Base-by-base conservation (phyloP, 768 basidiomycete species). In the Neoboletus subvelutipes region DNA sequence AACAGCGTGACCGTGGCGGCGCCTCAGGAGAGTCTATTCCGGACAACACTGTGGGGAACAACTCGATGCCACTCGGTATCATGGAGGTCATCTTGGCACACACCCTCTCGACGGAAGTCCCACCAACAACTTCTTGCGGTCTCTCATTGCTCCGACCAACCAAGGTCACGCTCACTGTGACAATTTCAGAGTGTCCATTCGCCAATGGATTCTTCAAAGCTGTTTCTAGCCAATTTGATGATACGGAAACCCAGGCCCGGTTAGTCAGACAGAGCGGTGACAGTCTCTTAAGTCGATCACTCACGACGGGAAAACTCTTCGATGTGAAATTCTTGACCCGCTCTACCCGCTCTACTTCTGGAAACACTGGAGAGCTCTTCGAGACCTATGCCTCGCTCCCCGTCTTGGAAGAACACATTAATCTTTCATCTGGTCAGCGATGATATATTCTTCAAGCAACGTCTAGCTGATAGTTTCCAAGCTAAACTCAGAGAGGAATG, bases 271-370 rank as follows among this genome's bases (percentile, higher is more conserved):
- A 33, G 42, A 52, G 47, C 6, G 31, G 43, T 31, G 58, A 60
- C 12, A 28, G 17, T 42, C 28, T 58, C 15, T n/a, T 68, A 13
- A 42, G 31, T 40, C 55, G 11, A 45, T 66, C 55, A 34, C 60
- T 68, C 18, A 15, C 34, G 12, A 66, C 64, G 7, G 65, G 65
- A 45, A 63, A 48, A 37, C 47, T 57, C 15, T 58, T 53, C n/a
- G 66, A 66, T 24, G 55, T 66, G n/a, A 62, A 53, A 13, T 67
- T 67, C 55, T 18, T 68, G 52, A 22, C 66, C 34, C 24, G 1
- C 31, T 42, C 56, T 55, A 29, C 46, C 4, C 51, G 47, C 7
- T 20, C 45, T 50, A 7, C 47, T n/a, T 50, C 52, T 22, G 56
- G 45, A 9, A 20, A 24, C 29, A 26, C 39, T 1, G 40, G 34